Conservation (phyloP, 805 yeast species). For the Ogataea saltuana region DNA sequence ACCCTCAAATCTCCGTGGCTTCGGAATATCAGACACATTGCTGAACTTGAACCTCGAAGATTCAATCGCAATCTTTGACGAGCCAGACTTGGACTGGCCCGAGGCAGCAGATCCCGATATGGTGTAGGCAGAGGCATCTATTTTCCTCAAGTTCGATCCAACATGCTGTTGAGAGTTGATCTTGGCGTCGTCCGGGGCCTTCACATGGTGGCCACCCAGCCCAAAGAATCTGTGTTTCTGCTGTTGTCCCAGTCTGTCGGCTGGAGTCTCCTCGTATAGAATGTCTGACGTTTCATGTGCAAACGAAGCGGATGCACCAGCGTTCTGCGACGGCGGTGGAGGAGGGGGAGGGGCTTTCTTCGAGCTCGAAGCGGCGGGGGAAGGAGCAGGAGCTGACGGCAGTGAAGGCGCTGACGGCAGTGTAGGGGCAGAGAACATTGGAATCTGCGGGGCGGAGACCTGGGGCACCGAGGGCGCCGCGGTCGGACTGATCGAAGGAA, state of each 20-base stretch:
- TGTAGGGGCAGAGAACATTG: constrained; percentile 24
- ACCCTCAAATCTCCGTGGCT: constrained; percentile 79
- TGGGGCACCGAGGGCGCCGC: constrained; percentile 19
- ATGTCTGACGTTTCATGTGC: constrained; percentile 3
- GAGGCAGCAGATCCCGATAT: constrained; percentile 42
- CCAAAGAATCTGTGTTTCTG: constrained; percentile 22
- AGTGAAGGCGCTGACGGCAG: constrained; percentile 8
- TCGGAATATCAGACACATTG: constrained; percentile 71
- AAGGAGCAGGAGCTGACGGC: constrained; percentile 10
- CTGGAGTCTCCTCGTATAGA: constrained; percentile 28
- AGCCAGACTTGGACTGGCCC: constrained; percentile 15
- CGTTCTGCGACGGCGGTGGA: constrained; percentile 26
- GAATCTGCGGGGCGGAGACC: constrained; percentile 14
- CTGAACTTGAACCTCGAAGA: constrained; percentile 72
- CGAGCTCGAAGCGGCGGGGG: no score
- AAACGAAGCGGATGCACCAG: constrained; percentile 13
- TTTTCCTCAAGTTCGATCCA: constrained; percentile 55
- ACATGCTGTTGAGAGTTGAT: constrained; percentile 45
- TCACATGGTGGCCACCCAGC: constrained; percentile 17
- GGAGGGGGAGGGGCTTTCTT: constrained; percentile 36
- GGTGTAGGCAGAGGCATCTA: constrained; percentile 67
- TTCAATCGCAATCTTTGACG: constrained; percentile 52
- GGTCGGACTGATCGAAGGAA: constrained; percentile 23
- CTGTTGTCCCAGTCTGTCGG: constrained; percentile 21
- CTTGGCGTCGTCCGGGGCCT: constrained; percentile 33